These are phyloP conservation scores for Melastoma candidum DNA, from an alignment of 441 rosid species.

Conservation along the genomic window DNA sequence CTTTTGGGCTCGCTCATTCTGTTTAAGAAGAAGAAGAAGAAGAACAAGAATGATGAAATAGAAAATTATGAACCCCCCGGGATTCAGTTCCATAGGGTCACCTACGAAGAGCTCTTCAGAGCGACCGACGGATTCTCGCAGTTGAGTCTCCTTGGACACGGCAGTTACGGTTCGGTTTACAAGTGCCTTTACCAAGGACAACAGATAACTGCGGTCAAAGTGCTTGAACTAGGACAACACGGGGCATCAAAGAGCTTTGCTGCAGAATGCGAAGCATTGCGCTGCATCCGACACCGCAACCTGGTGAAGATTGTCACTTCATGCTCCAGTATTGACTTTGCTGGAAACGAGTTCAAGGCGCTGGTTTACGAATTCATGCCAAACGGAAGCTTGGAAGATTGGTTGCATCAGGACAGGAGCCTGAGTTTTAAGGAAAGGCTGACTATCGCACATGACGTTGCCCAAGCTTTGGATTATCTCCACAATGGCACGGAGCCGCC, in stretches of 20 bases:
- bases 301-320: constrained; percentile 24
- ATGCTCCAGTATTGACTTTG: constrained; percentile 25
- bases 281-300: constrained; percentile 17
- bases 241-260: constrained; percentile 37
- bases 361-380: constrained; percentile 36
- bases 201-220: constrained; percentile 25
- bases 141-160: constrained; percentile 25
- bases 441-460: constrained; percentile 31
- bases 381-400: constrained; percentile 27
- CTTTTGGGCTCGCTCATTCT: neutral
- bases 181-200: constrained; percentile 12
- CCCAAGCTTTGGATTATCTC: constrained; percentile 43
- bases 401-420: constrained; percentile 20
- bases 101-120: constrained; percentile 22
- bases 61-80: neutral
- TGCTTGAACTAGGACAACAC: constrained; percentile 25
- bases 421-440: constrained; percentile 25
- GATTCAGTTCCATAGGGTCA: constrained; percentile 12
- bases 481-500: constrained; percentile 26
- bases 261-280: constrained; percentile 24
- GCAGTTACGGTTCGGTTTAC: constrained; percentile 36
- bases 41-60: neutral
- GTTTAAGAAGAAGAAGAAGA: constrained; percentile 5
- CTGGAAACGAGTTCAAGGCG: constrained; percentile 33
- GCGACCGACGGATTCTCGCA: constrained; percentile 30